Base-by-base conservation (phyloP, 495 filamentous ascomycete genomes). In the Penicillium malachiteum region DNA sequence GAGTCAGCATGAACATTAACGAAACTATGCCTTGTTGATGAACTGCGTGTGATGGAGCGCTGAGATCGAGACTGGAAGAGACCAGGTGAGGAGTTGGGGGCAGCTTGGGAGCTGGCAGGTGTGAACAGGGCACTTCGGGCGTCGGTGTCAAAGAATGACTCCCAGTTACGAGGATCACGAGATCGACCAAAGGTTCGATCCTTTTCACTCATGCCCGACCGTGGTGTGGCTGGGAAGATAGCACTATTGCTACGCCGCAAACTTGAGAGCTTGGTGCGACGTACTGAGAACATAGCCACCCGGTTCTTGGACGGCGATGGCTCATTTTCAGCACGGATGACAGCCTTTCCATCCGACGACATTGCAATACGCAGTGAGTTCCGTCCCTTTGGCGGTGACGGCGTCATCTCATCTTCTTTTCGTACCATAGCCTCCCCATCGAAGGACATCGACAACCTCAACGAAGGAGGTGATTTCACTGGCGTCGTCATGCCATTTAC, bases 341-440 rank as follows among this genome's bases (percentile, higher is more conserved):
- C 79, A 14, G 75, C 75, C 49, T 77, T 72, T 16, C 76, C 78
- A 60, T 84, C 78, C 0, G 79, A 76, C 4, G 78, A 82, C 55
- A 84, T 75, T 48, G 73, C 70, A 39, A 76, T 78, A 12, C 76
- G 65, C 39, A 78, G 62, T 1, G 73, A 62, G 51, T 69, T 73
- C n/a, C 73, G 70, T 18, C 72, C 65, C 55, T 77, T 77, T 3
- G 88, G 87, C 9, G 91, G 90, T 1, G 92, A 93, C n/a, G 84
- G 84, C 6, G 84, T 82, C 50, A 77, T 63, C 60, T 81, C 81
- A 48, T 81, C 81, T 57, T 84, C 75, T 42, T 86, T 82, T 8
- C 88, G 78, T 33, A 97, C 77, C 70, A 90, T 85, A 2, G 91
- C 92, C 63, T 89, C 89, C 50, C 92, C 92, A 52, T 95, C 90